Percentiles rank a stretch among this genome's conserved stretches.
phyloP scores from a whole-genome alignment of 805 yeast species.

The Saccharomycopsis guyanensis region DNA sequence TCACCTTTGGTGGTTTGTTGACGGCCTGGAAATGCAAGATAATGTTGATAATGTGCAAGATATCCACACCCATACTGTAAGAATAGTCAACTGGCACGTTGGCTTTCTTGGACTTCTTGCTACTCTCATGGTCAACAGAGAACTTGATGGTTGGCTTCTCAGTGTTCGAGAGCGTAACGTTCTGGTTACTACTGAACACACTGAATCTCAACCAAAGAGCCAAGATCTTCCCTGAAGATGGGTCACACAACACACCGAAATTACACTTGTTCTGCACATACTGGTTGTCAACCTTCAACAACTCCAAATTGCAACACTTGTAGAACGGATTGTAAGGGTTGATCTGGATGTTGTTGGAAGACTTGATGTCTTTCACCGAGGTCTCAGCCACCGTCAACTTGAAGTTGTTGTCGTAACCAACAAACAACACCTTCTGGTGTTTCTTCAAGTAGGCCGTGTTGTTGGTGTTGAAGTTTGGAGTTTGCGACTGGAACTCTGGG shows the following conservation, averaged over 20 bases:
- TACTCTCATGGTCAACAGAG: slow-evolving; percentile 16
- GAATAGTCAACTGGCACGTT: slow-evolving; percentile 20
- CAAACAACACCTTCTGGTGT: slow-evolving; percentile 21
- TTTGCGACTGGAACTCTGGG: slow-evolving; percentile 19
- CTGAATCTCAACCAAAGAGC: slow-evolving; percentile 22
- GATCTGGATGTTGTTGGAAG: slow-evolving; percentile 20
- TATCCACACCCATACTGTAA: slow-evolving; percentile 23
- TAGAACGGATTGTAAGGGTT: slow-evolving; percentile 21
- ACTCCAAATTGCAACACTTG: slow-evolving; percentile 21
- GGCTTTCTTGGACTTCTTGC: slow-evolving; percentile 15
- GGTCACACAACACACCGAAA: slow-evolving; percentile 22
- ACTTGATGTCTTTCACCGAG: slow-evolving; percentile 20
- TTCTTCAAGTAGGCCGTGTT: slow-evolving; percentile 19
- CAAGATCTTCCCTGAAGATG: slow-evolving; percentile 17
- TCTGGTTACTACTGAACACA: slow-evolving; percentile 21
- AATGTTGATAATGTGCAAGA: slow-evolving; percentile 21
- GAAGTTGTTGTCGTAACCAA: slow-evolving; percentile 21
- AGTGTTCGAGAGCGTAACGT: slow-evolving; percentile 16
- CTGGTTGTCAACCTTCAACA: slow-evolving; percentile 20
- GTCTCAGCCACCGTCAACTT: slow-evolving; percentile 22
- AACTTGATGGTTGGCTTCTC: slow-evolving; percentile 20
- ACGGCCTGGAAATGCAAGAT: slow-evolving; percentile 22
- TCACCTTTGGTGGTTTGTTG: slow-evolving; percentile 21
- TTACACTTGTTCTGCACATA: slow-evolving; percentile 22
- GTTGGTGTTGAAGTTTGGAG: slow-evolving; percentile 21